Percentiles rank a stretch among this genome's conserved stretches.
Conservation (phyloP, 331 rosid species). For the Pyrus hybrid region DNA sequence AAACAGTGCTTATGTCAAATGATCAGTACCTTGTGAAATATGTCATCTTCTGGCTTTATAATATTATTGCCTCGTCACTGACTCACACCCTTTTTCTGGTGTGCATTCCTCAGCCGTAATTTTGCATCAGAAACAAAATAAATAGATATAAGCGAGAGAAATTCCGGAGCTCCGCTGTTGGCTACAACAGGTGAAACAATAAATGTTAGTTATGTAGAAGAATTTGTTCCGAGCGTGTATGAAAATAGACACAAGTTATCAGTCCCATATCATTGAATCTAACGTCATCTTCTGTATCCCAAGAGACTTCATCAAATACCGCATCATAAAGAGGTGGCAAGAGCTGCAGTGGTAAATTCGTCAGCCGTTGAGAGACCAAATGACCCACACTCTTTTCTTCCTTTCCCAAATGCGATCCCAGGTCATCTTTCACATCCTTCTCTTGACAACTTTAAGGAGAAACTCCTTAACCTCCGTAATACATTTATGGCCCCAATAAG, state of each 20-base stretch:
- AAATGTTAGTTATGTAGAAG: constrained; percentile 4
- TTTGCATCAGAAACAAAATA: constrained; percentile 9
- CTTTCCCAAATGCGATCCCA: constrained; percentile 50
- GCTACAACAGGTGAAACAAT: constrained; percentile 36
- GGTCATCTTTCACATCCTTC: constrained; percentile 25
- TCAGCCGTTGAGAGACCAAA: constrained; percentile 72
- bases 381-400: constrained; percentile 50
- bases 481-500: constrained; percentile 54
- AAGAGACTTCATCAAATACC: constrained; percentile 76
- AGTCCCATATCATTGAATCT: constrained; percentile 24
- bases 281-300: constrained; percentile 99
- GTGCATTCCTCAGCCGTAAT: constrained; percentile 44
- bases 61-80: constrained; percentile 36
- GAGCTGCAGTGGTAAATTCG: constrained; percentile 85
- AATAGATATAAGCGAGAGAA: constrained; percentile 29
- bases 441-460: constrained; percentile 43
- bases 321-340: constrained; percentile 77
- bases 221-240: not conserved
- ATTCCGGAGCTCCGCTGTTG: constrained; percentile 65
- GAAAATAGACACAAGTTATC: constrained; percentile 5
- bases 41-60: constrained; percentile 76
- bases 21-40: constrained; percentile 63
- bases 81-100: constrained; percentile 27
- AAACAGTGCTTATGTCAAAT: not conserved
- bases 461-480: constrained; percentile 46